A percentile compares a stretch with the other conserved stretches of the same genome.
These are phyloP conservation scores for Exophiala spinifera DNA, from an alignment of 2,329 filamentous ascomycete genomes.

Conservation along the genomic window DNA sequence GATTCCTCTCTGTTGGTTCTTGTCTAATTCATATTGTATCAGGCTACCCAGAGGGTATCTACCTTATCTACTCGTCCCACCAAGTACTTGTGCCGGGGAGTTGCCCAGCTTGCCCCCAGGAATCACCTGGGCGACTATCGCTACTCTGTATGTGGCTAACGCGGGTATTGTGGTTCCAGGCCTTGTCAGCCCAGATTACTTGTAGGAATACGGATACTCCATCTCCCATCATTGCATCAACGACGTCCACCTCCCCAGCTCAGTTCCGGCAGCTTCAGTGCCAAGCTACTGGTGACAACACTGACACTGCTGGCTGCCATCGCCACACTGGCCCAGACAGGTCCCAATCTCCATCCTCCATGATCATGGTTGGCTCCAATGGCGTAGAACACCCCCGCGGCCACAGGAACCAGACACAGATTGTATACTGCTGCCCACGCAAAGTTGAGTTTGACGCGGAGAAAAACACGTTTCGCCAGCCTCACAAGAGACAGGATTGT, in stretches of 20 bases:
- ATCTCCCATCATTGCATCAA: too few relatives aligned
- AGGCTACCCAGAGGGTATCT: too few relatives aligned
- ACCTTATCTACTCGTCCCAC: too few relatives aligned
- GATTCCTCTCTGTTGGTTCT: too few relatives aligned
- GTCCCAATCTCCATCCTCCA: conserved; percentile 45
- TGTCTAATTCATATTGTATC: too few relatives aligned
- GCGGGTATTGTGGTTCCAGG: too few relatives aligned
- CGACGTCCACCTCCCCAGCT: neutral
- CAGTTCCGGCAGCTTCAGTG: conserved; percentile 51
- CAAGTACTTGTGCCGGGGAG: too few relatives aligned
- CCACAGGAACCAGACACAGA: conserved; percentile 70
- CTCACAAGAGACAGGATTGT: conserved; percentile 71
- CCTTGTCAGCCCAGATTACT: too few relatives aligned
- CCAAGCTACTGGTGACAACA: conserved; percentile 77
- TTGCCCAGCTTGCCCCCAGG: too few relatives aligned
- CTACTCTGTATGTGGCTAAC: too few relatives aligned
- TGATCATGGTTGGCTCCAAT: conserved; percentile 40
- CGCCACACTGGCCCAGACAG: conserved; percentile 77
- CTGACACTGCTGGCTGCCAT: conserved; percentile 93
- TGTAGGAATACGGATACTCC: too few relatives aligned
- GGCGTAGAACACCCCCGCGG: conserved; percentile 74
- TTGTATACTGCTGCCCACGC: conserved; percentile 84
- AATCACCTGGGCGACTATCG: too few relatives aligned
- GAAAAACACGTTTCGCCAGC: conserved; percentile 69
- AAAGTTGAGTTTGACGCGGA: conserved; percentile 80